Base-by-base conservation (phyloP, 176 grass and related monocot species). In the Themeda triandra region DNA sequence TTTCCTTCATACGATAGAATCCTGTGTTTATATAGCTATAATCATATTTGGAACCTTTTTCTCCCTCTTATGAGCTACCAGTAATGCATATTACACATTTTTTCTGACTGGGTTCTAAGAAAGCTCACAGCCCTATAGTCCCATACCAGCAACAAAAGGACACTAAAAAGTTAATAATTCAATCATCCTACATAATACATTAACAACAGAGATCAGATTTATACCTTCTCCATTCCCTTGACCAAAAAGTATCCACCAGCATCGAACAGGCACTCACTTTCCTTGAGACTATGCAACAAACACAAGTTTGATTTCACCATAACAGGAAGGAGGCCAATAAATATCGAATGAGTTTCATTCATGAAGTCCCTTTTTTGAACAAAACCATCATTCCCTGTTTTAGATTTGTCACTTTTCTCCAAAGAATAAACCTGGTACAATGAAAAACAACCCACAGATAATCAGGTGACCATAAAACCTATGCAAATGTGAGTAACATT, bases 191-290 rank as follows among this genome's bases (percentile, higher is more conserved):
- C 6, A 67, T 48, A 74, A 80, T 75, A 78, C 63, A 64, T 30
- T 64, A 64, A 64, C 12, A 63, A 63, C 32, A 75, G 53, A 91
- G 23, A 84, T 80, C 29, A 73, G 12, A 76, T 56, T 29, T 75
- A 31, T 94, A 99, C 96, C 93, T 99, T 99, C 80, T 99, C 96
- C 91, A 92, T 96, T 88, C 96, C 96, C 86, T 89, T 99, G 78
- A 99, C 95, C 89, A 99, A 88, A 83, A 99, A 99, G 86, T 96
- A 99, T 69, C 96, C 96, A 66, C 96, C 96, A 74, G 86, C 92
- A 79, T 99, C 96, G 60, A 96, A 99, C 83, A 80, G 66, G 87
- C 93, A 99, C 32, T 99, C 96, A 82, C 71, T 88, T 94, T 90
- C 86, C 33, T 86, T 84, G 75, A 63, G 83, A 44, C 13, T 59